These are phyloP conservation scores for Polygonum maritimum DNA, from an alignment of 148 eudicot species.

Conservation along the genomic window DNA sequence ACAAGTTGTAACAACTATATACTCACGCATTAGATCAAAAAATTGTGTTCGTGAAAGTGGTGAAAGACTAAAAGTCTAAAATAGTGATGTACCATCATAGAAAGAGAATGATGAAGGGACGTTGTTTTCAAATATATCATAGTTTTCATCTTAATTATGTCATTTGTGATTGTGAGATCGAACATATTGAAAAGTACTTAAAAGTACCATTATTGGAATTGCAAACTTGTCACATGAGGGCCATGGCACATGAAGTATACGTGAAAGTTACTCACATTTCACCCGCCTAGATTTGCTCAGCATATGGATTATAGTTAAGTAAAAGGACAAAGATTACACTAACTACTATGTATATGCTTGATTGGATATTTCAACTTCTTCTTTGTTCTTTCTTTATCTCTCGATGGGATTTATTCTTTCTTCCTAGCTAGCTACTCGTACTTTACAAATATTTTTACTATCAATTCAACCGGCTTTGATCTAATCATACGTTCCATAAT, in stretches of 20 bases:
- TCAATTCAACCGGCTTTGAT: not conserved
- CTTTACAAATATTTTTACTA: not conserved
- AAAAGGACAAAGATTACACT: not conserved
- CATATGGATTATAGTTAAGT: not conserved
- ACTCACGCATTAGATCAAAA: not conserved
- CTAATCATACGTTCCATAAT: not conserved
- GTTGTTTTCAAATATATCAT: not conserved
- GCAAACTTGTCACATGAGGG: not conserved
- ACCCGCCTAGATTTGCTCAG: not conserved
- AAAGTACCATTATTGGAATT: not conserved
- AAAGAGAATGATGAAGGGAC: not conserved
- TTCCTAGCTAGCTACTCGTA: not conserved
- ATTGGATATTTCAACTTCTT: not conserved
- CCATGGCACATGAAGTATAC: not conserved
- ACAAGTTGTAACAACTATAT: not conserved
- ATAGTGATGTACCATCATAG: not conserved
- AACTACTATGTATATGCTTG: not conserved
- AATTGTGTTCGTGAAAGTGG: not conserved
- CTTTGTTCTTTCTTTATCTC: not conserved
- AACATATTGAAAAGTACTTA: not conserved
- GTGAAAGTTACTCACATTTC: not conserved
- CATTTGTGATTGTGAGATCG: not conserved
- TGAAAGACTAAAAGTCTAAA: not conserved
- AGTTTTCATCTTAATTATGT: not conserved
- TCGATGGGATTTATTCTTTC: not conserved